A percentile compares a stretch with the other conserved stretches of the same genome.
Evolutionary conservation across 352 stramenopile species (phyloP).

Genomic region (Phytophthora pisi): DNA sequence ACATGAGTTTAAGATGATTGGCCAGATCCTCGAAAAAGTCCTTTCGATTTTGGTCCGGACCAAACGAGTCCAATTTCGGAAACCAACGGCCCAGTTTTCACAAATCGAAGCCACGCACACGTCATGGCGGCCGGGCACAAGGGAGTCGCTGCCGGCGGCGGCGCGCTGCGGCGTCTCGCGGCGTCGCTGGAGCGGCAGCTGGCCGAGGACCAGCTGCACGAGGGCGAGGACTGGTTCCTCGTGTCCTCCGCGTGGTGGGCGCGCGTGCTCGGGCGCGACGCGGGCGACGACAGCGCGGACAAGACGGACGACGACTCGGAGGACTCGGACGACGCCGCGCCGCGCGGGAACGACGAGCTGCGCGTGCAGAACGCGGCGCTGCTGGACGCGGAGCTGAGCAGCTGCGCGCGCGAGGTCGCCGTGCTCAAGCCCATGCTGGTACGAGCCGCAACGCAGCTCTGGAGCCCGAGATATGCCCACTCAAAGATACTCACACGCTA

Average conservation of each 20-base stretch:
- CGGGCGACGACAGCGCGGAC: constrained; percentile 29
- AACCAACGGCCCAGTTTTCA: too few species aligned
- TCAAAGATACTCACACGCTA: background rate
- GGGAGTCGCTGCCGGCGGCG: background rate
- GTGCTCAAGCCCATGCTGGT: constrained; percentile 71
- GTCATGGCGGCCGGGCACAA: constrained; percentile 12
- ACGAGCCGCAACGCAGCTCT: constrained; percentile 11
- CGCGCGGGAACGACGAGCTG: constrained; percentile 1
- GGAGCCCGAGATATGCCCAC: background rate
- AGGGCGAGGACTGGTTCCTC: constrained; percentile 71
- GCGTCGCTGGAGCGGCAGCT: constrained; percentile 36
- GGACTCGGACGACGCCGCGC: constrained; percentile 21
- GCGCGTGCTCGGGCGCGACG: constrained; percentile 34
- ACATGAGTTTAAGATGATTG: too few species aligned
- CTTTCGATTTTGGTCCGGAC: too few species aligned
- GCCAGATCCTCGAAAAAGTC: too few species aligned
- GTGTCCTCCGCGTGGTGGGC: constrained; percentile 64
- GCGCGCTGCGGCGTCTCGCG: constrained; percentile 18
- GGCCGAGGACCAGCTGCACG: constrained; percentile 42
- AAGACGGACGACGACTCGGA: constrained; percentile 47
- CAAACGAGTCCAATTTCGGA: too few species aligned
- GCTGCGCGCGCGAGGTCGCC: constrained; percentile 41
- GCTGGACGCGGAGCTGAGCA: constrained; percentile 57
- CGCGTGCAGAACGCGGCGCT: constrained; percentile 52
- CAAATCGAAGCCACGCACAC: background rate